Evolutionary conservation across 805 yeast species (phyloP).

Genomic region (Zygotorulaspora florentina): DNA sequence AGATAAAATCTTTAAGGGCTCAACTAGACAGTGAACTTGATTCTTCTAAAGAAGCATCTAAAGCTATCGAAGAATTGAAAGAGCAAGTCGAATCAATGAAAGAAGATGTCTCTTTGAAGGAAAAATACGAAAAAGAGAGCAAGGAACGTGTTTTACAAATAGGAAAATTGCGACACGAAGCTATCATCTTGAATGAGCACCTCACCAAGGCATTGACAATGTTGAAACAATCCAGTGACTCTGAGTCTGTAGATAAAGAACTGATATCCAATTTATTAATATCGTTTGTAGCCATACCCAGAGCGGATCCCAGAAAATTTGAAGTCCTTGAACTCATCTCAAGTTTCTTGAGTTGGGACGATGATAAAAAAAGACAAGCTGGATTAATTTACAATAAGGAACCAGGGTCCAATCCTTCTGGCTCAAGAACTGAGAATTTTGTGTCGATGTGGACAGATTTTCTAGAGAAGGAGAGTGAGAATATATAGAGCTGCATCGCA

Average conservation of each 20-base stretch:
- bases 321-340: constrained; percentile 85
- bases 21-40: constrained; percentile 27
- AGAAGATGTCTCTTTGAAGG: constrained; percentile 21
- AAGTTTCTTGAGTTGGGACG: constrained; percentile 85
- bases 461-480: constrained; percentile 64
- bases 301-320: constrained; percentile 92
- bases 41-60: constrained; percentile 8
- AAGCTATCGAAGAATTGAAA: constrained; percentile 24
- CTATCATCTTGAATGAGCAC: constrained; percentile 89
- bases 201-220: constrained; percentile 86
- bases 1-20: constrained; percentile 29
- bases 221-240: constrained; percentile 70
- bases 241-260: constrained; percentile 81
- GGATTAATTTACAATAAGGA: constrained; percentile 49
- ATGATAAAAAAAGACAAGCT: constrained; percentile 67
- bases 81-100: constrained; percentile 22
- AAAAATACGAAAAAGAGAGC: constrained; percentile 48
- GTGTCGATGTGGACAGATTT: constrained; percentile 78
- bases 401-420: constrained; percentile 16
- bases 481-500: neutral
- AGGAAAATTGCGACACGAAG: constrained; percentile 92
- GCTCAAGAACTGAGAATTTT: constrained; percentile 49
- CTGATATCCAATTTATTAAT: constrained; percentile 80
- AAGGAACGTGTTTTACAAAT: constrained; percentile 72
- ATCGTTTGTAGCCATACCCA: constrained; percentile 78